Evolutionary conservation across 1,284 basidiomycete species (phyloP), one percentile per base, ranked within the genome.

Genomic region (Cryptococcus sp.): DNA sequence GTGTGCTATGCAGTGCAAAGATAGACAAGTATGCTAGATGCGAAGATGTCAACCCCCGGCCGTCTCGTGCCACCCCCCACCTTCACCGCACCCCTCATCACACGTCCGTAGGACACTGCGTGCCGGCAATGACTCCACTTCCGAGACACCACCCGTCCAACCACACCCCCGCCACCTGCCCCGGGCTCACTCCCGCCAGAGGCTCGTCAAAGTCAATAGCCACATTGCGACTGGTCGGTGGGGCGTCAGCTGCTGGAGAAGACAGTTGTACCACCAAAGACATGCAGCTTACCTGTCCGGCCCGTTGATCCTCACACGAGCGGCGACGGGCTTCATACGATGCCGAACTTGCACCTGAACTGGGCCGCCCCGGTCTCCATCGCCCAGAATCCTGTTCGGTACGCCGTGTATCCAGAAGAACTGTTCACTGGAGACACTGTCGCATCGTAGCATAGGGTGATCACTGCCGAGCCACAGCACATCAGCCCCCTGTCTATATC

Each of bases 111-210:
- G 53, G 11, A 51, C 68, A 69, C 28, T 23, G 46, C 2, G 71
- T 76, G 38, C 69, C 63, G 11, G 61, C 66, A 53, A 94, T 91
- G 12, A 81, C 77, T 18, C 89, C 93, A 68, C 87, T 89, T 2
- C 92, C 92, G 23, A 95, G 79, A 76, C 91, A 93, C 84, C 86
- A 87, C 53, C 86, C 82, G 2, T 79, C 83, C 57, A 85, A 81
- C 79, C 86, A 95, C 6, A 95, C 61, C 0, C 82, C 86, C 7
- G 85, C 86, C 33, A 88, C 82, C 73, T 96, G 93, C 2, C 92
- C 92, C 0, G 84, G 81, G 0, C 90, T 82, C n/a, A 91, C 84
- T 4, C 85, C 87, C 46, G 82, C 82, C 48, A 89, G 81, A 0
- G 85, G 83, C 43, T 82, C 75, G 45, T 81, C 77, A 63, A 89